phyloP scores from a whole-genome alignment of 2,329 filamentous ascomycete species.

The Phyllosticta capitalensis region DNA sequence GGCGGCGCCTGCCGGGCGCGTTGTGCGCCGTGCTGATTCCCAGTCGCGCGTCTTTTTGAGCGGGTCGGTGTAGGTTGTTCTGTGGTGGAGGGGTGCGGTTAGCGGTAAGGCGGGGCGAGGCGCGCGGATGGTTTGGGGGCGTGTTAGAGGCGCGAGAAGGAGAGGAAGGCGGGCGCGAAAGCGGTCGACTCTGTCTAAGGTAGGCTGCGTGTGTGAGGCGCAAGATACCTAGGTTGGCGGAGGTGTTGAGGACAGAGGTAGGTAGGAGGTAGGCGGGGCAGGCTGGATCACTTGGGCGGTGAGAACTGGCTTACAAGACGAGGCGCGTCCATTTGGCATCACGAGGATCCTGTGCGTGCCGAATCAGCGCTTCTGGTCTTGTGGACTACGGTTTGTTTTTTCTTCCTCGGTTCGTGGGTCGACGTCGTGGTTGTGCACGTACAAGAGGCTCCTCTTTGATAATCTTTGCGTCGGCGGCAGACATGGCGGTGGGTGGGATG shows the following conservation, averaged over 20 bases:
- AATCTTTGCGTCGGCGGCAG: constrained; percentile 21
- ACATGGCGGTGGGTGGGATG: constrained; percentile 13
- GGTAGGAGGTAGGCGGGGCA: background rate
- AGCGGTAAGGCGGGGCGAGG: background rate
- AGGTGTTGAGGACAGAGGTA: background rate
- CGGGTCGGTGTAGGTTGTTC: constrained; percentile 52
- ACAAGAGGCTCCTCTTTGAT: constrained; percentile 28
- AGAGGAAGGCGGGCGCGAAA: background rate
- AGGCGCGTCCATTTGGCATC: constrained; percentile 33
- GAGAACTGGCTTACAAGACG: constrained; percentile 23
- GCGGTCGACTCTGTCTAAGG: background rate
- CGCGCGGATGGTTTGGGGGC: background rate
- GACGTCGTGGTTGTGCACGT: constrained; percentile 10
- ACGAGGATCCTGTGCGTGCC: constrained; percentile 22
- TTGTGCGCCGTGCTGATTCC: constrained; percentile 65
- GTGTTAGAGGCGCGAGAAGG: background rate
- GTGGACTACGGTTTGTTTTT: background rate
- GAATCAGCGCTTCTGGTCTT: background rate
- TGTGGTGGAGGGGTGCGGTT: constrained; percentile 13
- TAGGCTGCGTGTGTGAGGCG: background rate
- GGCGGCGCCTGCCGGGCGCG: constrained; percentile 49
- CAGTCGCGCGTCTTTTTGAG: constrained; percentile 51
- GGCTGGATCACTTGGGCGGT: background rate
- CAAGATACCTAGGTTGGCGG: background rate
- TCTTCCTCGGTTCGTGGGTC: background rate